A percentile compares a stretch with the other conserved stretches of the same genome.
Evolutionary conservation across 148 eudicot genomes (phyloP).

Genomic region (Chenopodium formosanum): DNA sequence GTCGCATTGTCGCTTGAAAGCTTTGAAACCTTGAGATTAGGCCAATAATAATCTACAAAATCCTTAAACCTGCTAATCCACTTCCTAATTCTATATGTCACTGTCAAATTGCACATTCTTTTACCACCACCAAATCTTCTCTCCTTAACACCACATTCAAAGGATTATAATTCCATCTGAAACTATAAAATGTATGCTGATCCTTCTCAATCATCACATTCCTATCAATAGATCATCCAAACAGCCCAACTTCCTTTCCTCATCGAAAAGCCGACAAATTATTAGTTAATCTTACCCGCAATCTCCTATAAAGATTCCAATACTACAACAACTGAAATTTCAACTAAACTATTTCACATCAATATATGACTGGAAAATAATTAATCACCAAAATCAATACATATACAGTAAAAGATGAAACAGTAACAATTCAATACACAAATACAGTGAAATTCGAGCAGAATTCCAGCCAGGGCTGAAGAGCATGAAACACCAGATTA

Average conservation of each 20-base stretch:
- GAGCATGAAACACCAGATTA: not conserved
- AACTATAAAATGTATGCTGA: not conserved
- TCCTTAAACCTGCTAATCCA: not conserved
- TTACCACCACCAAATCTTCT: not conserved
- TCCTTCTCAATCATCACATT: slow-evolving; percentile 4
- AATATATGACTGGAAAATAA: not conserved
- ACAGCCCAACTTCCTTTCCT: not conserved
- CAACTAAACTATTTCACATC: not conserved
- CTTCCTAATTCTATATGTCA: not conserved
- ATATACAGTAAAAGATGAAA: not conserved
- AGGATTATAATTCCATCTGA: not conserved
- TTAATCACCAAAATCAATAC: not conserved
- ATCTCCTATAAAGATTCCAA: not conserved
- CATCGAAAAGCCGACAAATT: not conserved
- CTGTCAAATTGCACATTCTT: not conserved
- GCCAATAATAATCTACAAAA: not conserved
- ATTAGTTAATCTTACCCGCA: not conserved
- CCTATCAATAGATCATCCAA: not conserved
- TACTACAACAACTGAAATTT: not conserved
- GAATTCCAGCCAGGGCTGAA: not conserved
- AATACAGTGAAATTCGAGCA: no score
- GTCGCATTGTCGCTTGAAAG: no score
- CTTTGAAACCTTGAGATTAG: no score
- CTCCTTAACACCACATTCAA: not conserved
- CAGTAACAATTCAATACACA: not conserved